Percentiles rank a stretch among this genome's conserved stretches.
These are phyloP conservation scores for Podosphaera fusca DNA, from an alignment of 2,329 filamentous ascomycete genomes.

Conservation along the genomic window DNA sequence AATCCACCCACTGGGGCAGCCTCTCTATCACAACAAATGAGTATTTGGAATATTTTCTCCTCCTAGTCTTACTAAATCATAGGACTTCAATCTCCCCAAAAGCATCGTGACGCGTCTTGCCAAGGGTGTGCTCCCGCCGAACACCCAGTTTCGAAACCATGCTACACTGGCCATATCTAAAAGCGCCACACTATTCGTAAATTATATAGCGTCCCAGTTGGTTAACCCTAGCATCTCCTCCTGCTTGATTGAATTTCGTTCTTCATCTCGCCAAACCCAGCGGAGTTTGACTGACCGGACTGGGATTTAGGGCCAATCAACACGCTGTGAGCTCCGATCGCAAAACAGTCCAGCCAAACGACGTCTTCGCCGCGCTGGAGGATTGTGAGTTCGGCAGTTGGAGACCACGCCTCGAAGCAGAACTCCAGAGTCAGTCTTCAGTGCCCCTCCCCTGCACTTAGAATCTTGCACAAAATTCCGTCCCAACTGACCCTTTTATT, in stretches of 20 bases:
- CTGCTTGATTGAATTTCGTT: background rate
- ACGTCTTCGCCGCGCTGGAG: conserved; percentile 57
- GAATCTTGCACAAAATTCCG: conserved; percentile 3
- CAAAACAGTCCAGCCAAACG: conserved; percentile 54
- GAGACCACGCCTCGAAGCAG: conserved; percentile 45
- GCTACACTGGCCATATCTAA: conserved; percentile 59
- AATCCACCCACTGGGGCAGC: too few species aligned
- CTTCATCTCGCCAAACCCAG: background rate
- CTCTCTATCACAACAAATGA: too few species aligned
- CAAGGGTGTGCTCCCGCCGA: conserved; percentile 57
- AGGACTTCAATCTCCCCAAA: conserved; percentile 59
- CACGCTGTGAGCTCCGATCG: conserved; percentile 41
- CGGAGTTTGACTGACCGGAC: background rate
- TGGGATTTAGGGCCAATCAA: conserved; percentile 41
- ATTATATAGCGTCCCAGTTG: conserved; percentile 53
- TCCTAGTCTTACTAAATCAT: background rate
- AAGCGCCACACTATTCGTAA: conserved; percentile 66
- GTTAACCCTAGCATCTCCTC: conserved; percentile 15
- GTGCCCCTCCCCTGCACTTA: conserved; percentile 14
- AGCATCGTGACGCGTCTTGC: conserved; percentile 61
- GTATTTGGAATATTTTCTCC: background rate
- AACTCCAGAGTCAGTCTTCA: conserved; percentile 38
- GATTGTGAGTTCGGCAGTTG: conserved; percentile 53
- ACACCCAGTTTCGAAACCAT: conserved; percentile 67
- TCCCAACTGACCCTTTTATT: background rate